These are phyloP conservation scores for Cladosporium sp. DNA, from an alignment of 2,329 filamentous ascomycete species.

Conservation along the genomic window DNA sequence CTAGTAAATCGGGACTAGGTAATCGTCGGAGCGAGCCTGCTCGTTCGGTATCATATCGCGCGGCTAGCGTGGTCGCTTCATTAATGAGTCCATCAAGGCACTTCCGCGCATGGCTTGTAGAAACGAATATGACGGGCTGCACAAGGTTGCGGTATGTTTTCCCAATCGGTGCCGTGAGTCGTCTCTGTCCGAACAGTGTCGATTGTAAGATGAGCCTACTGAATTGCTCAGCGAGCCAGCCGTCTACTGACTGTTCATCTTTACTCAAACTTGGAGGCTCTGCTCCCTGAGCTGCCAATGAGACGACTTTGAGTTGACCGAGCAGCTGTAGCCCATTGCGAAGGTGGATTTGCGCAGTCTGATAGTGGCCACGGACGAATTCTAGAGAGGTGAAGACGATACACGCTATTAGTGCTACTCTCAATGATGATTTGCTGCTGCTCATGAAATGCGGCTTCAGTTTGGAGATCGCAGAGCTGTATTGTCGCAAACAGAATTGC, in stretches of 20 bases:
- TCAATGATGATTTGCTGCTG: slow-evolving; percentile 33
- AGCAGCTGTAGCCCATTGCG: slow-evolving; percentile 47
- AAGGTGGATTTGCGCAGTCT: slow-evolving; percentile 43
- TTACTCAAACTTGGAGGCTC: not conserved
- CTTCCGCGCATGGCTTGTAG: slow-evolving; percentile 10
- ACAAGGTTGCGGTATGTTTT: not conserved
- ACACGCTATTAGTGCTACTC: slow-evolving; percentile 45
- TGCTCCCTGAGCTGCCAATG: slow-evolving; percentile 22
- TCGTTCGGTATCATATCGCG: not conserved
- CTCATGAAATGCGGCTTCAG: slow-evolving; percentile 34
- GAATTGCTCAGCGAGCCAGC: slow-evolving; percentile 49
- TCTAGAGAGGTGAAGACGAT: slow-evolving; percentile 46
- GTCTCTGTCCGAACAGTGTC: slow-evolving; percentile 24
- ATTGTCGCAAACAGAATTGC: slow-evolving; percentile 41
- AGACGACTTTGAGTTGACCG: slow-evolving; percentile 25
- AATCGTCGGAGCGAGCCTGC: not conserved
- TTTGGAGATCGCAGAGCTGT: slow-evolving; percentile 42
- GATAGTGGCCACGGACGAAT: slow-evolving; percentile 42
- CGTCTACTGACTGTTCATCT: slow-evolving; percentile 36
- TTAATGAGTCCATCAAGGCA: slow-evolving; percentile 7
- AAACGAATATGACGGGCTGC: slow-evolving; percentile 8
- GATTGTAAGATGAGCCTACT: slow-evolving; percentile 29
- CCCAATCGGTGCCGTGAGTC: not conserved
- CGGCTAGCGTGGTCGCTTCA: not conserved
- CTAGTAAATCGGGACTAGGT: not conserved